Percentiles rank a stretch among this genome's conserved stretches.
Evolutionary conservation across 2,329 filamentous ascomycete species (phyloP).

Genomic region (Cryphonectria japonica): DNA sequence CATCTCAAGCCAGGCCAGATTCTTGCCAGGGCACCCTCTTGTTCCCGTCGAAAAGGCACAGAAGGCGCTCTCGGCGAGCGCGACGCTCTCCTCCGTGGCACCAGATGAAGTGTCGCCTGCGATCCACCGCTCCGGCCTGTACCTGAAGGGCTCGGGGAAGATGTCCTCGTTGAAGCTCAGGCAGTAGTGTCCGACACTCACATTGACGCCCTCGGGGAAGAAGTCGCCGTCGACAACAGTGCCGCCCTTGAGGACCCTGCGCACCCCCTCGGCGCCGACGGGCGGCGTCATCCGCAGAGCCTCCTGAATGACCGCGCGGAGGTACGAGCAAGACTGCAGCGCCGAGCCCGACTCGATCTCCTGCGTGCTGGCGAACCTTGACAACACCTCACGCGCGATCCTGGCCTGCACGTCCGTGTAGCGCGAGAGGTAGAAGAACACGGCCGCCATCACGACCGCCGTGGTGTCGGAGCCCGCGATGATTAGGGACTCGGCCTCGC

Average conservation of each 20-base stretch:
- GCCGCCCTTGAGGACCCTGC: slow-evolving; percentile 19
- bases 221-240: slow-evolving; percentile 23
- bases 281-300: slow-evolving; percentile 38
- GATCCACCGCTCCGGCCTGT: slow-evolving; percentile 23
- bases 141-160: slow-evolving; percentile 20
- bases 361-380: slow-evolving; percentile 26
- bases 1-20: slow-evolving; percentile 11
- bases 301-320: slow-evolving; percentile 38
- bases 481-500: slow-evolving; percentile 27
- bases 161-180: slow-evolving; percentile 22
- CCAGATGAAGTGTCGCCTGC: slow-evolving; percentile 11
- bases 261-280: slow-evolving; percentile 28
- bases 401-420: slow-evolving; percentile 14
- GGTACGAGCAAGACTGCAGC: slow-evolving; percentile 29
- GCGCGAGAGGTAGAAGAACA: slow-evolving; percentile 29
- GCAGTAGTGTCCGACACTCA: slow-evolving; percentile 23
- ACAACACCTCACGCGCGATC: slow-evolving; percentile 27
- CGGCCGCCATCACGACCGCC: slow-evolving; percentile 13
- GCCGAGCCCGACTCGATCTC: slow-evolving; percentile 26
- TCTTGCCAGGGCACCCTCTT: slow-evolving; percentile 19
- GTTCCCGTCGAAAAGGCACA: slow-evolving; percentile 20
- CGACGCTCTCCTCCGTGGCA: slow-evolving; percentile 17
- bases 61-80: slow-evolving; percentile 19
- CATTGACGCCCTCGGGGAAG: slow-evolving; percentile 18
- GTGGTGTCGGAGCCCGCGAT: slow-evolving; percentile 32